Evolutionary conservation across 23 red algal species (phyloP).

Genomic region (Gracilaria domingensis): DNA sequence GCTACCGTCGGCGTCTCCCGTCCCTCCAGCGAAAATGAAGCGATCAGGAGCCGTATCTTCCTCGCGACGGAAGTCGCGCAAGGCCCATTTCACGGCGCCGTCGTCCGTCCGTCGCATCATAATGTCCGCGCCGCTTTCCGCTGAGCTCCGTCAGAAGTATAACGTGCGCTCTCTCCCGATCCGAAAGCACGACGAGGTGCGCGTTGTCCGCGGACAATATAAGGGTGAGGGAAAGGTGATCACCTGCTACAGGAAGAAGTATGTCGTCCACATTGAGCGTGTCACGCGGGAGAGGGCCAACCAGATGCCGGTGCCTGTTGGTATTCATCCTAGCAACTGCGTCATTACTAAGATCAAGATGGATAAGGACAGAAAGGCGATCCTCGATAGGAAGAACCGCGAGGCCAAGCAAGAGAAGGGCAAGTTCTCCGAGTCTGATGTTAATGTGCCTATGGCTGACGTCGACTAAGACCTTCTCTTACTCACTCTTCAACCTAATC

Average conservation of each 20-base stretch:
- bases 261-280: slow-evolving; percentile 88
- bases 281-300: slow-evolving; percentile 86
- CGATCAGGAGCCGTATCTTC: slow-evolving; percentile 81
- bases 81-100: slow-evolving; percentile 96
- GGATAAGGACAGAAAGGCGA: slow-evolving; percentile 85
- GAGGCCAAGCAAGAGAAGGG: slow-evolving; percentile 79
- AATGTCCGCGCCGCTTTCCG: slow-evolving; percentile 90
- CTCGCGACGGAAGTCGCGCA: slow-evolving; percentile 94
- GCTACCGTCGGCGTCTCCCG: background rate
- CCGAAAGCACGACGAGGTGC: slow-evolving; percentile 94
- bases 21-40: slow-evolving; percentile 80
- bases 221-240: slow-evolving; percentile 97
- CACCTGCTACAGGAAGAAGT: slow-evolving; percentile 95
- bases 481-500: background rate
- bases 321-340: slow-evolving; percentile 96
- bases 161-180: slow-evolving; percentile 96
- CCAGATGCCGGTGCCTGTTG: slow-evolving; percentile 82
- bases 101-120: slow-evolving; percentile 84
- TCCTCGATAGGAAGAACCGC: slow-evolving; percentile 94
- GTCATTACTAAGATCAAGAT: slow-evolving; percentile 95
- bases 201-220: slow-evolving; percentile 82
- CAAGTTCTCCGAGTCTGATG: slow-evolving; percentile 94
- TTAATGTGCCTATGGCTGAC: slow-evolving; percentile 85
- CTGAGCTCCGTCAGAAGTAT: slow-evolving; percentile 95
- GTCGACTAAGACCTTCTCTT: slow-evolving; percentile 72